Percentiles rank a stretch among this genome's conserved stretches.
Evolutionary conservation across 2,329 filamentous ascomycete species (phyloP).

Genomic region (Fusarium multiceps): DNA sequence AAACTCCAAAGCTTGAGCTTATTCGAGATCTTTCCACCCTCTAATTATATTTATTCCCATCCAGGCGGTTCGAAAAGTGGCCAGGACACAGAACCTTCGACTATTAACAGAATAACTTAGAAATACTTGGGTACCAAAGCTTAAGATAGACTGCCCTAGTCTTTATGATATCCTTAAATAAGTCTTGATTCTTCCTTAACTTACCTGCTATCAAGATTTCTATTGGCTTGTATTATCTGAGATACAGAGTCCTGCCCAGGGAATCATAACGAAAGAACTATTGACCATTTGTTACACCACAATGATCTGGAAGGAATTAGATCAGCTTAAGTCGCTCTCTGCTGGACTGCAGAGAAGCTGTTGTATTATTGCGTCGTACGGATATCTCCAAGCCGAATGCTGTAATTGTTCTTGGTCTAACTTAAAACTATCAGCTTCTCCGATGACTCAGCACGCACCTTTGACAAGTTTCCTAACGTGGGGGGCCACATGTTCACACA

Average conservation of each 20-base stretch:
- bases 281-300: background rate
- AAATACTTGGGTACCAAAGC: too few relatives aligned
- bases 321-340: background rate
- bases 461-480: constrained; percentile 23
- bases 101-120: too few relatives aligned
- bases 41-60: background rate
- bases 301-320: background rate
- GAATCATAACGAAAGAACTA: background rate
- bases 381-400: background rate
- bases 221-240: background rate
- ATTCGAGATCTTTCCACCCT: background rate
- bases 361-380: background rate
- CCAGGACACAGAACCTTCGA: too few relatives aligned
- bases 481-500: constrained; percentile 20
- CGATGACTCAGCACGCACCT: constrained; percentile 24
- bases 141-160: too few relatives aligned
- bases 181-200: too few relatives aligned
- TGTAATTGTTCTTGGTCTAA: background rate
- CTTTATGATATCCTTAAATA: too few relatives aligned
- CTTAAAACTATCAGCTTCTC: background rate
- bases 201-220: too few relatives aligned
- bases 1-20: background rate
- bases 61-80: too few relatives aligned
- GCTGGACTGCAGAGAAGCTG: background rate
- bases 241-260: background rate